Percentiles rank a stretch among this genome's conserved stretches.
phyloP scores from a whole-genome alignment of 768 basidiomycete genomes.

The Lentinula edodes region DNA sequence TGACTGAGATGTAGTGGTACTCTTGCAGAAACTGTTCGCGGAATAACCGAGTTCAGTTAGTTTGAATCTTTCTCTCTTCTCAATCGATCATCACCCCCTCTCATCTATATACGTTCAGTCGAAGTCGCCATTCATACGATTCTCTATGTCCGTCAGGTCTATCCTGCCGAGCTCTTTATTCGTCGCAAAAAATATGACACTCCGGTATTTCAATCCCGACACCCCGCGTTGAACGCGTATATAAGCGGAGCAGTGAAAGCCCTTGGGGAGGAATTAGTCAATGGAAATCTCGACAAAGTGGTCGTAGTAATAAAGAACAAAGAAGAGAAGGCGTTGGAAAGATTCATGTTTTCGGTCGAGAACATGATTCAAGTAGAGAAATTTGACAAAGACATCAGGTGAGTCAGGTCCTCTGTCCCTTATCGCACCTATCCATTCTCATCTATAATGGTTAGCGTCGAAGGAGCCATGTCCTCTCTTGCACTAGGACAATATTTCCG shows the following conservation, averaged over 20 bases:
- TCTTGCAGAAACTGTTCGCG: slow-evolving; percentile 51
- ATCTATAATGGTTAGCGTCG: slow-evolving; percentile 40
- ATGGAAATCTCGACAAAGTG: slow-evolving; percentile 80
- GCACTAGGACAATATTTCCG: slow-evolving; percentile 74
- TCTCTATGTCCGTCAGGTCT: slow-evolving; percentile 85
- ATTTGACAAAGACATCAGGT: slow-evolving; percentile 70
- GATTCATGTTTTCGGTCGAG: slow-evolving; percentile 85
- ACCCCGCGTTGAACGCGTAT: slow-evolving; percentile 83
- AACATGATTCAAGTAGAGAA: slow-evolving; percentile 70
- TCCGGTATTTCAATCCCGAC: slow-evolving; percentile 90
- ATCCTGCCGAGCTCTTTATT: slow-evolving; percentile 84
- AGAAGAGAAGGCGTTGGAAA: slow-evolving; percentile 77
- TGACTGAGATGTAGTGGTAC: neutral
- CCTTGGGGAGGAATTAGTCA: slow-evolving; percentile 65
- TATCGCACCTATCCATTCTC: neutral
- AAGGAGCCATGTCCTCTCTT: slow-evolving; percentile 59
- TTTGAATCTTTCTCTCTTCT: neutral
- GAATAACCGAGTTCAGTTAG: slow-evolving; percentile 70
- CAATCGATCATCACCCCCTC: neutral
- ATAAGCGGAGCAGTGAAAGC: slow-evolving; percentile 84
- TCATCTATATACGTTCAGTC: slow-evolving; percentile 40
- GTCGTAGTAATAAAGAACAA: slow-evolving; percentile 82
- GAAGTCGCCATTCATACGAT: slow-evolving; percentile 93
- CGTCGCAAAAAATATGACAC: slow-evolving; percentile 87
- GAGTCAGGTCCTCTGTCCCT: slow-evolving; percentile 5